Percentiles rank a stretch among this genome's conserved stretches.
phyloP scores from a whole-genome alignment of 1,284 basidiomycete species.

The Cryptococcus hybrid region DNA sequence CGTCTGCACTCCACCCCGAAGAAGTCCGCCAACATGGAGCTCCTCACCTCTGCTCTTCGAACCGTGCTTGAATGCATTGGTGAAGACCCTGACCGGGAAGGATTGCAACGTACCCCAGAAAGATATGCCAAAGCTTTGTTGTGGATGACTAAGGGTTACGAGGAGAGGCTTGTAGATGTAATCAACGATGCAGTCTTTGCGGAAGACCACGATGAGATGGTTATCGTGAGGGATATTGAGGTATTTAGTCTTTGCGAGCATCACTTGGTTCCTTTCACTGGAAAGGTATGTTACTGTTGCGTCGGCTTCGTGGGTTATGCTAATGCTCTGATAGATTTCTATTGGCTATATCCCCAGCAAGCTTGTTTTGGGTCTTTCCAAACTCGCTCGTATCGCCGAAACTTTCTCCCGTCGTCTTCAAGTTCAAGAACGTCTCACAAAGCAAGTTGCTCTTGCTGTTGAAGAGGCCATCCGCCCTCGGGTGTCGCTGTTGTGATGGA shows the following conservation, averaged over 20 bases:
- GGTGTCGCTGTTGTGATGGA: constrained; percentile 99
- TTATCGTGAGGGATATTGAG: constrained; percentile 96
- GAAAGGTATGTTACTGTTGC: constrained; percentile 66
- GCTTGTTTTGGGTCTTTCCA: constrained; percentile 93
- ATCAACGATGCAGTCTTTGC: constrained; percentile 99
- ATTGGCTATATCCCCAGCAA: constrained; percentile 95
- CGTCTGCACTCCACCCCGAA: constrained; percentile 73
- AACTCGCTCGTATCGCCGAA: constrained; percentile 96
- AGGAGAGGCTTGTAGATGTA: constrained; percentile 89
- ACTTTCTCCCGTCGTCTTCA: constrained; percentile 94
- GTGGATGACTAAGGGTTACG: constrained; percentile 99
- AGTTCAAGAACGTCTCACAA: constrained; percentile 96
- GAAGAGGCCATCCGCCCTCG: constrained; percentile 96
- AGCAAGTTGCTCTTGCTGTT: constrained; percentile 94
- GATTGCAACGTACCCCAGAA: constrained; percentile 86
- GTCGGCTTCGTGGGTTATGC: no score
- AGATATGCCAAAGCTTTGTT: constrained; percentile 95
- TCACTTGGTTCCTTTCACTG: constrained; percentile 97
- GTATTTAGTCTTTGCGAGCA: constrained; percentile 98
- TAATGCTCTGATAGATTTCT: constrained; percentile 53
- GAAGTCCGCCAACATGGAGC: constrained; percentile 69
- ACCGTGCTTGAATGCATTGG: constrained; percentile 96
- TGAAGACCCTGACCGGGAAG: constrained; percentile 94
- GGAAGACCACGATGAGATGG: constrained; percentile 99
- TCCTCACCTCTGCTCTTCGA: constrained; percentile 79